Evolutionary conservation across 129 eudicot species (phyloP), one percentile per base, ranked within the genome.

Genomic region (Saussurea involucrata): DNA sequence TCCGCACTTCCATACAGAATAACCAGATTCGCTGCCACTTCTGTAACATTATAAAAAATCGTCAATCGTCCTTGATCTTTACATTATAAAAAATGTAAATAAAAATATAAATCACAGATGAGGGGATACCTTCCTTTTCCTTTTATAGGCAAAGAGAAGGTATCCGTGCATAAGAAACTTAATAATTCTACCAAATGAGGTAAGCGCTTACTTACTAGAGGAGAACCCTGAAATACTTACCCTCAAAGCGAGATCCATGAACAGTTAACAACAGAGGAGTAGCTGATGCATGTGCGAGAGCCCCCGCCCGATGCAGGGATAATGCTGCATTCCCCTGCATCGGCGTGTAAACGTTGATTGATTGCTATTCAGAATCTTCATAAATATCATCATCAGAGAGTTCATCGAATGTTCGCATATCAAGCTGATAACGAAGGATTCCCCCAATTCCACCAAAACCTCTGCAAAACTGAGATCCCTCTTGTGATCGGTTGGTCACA

Each of bases 351-450:
- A 28, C 4, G 68, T 73, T 73, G 68, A 73, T 57, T 73, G 77
- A 73, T 73, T 73, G 77, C 77, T 73, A 73, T 40, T 73, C 77
- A 73, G 68, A 31, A 73, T 73, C 77, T 57, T 73, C 77, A 57
- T 73, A 58, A 8, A 73, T 46, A 18, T 24, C 77, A 73, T 73
- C 68, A 73, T 58, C 77, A 20, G 78, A 58, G 17, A 73, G 77
- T 21, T 55, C 68, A 73, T 73, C 77, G 2, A 73, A 73, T 18
- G 68, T 22, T 73, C 77, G 77, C 32, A 73, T 73, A 73, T 73
- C 77, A 31, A 73, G 77, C 68, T 73, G 77, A 46, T 73, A 73
- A 66, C 68, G 77, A 9, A 73, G 77, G 77, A 73, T 73, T 10
- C 68, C 77, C 8, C 77, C 77, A 29, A 73, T 73, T 5, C 77